Base-by-base conservation (phyloP, 1,284 basidiomycete species). In the Malassezia obtusa region DNA sequence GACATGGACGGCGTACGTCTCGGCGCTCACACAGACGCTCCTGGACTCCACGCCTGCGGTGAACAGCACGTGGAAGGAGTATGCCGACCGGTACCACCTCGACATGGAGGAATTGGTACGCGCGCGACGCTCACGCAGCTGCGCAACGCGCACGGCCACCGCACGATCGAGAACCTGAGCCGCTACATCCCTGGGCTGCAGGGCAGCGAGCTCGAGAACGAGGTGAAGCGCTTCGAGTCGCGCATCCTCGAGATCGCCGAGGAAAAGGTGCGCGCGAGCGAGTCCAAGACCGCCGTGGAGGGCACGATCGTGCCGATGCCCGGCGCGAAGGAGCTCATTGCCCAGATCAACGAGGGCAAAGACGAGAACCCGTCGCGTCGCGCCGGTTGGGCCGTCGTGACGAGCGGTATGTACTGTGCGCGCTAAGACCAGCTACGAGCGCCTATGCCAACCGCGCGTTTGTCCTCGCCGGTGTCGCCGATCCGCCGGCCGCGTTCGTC, bases 351-450 rank as follows among this genome's bases (percentile, higher is more conserved):
- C 14, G 37, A 36, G 1, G 53, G 53, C 1, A 36, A 44, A 8
- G 35, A 39, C 14, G 36, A 5, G 14, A 36, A 56, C 24, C 53
- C 53, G 4, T 26, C 25, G 2, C 52, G 51, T 8, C 62, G 68
- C 26, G 52, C 50, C n/a, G 70, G 68, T 2, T 73, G 71, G 71
- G 70, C 70, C 2, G 71, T 73, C 31, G 71, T 73, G 21, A 73
- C 71, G 3, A 56, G 53, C 22, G 48, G 52, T 55, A 45, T 35
- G 52, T 50, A 22, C 32, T 44, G 19, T 4, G 19, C 48, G 58
- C 31, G 71, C 71, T 3, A 73, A 70, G 12, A 51, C 48, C 59
- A 35, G 71, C 71, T 3, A 73, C 71, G 12, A 51, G 63, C 26
- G 69, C 68, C 1, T 73, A 73, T 43, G 71, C 70, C 0, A 50